Conservation (phyloP, 176 grass and related monocot genomes). For the Oryza glumipatula region DNA sequence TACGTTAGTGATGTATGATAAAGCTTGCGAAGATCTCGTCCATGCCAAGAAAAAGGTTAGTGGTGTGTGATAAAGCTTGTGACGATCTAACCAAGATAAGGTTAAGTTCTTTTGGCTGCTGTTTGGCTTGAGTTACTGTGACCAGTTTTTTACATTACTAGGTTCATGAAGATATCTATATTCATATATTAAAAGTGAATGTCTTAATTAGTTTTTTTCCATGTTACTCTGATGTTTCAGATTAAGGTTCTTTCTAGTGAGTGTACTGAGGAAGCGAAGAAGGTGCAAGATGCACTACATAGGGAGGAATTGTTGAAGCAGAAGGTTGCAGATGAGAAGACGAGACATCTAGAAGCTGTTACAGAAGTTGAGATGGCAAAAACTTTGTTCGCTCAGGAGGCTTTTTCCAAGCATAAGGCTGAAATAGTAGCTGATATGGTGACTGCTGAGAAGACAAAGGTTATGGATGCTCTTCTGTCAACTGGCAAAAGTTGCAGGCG, state of each 20-base stretch:
- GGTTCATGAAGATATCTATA: slow-evolving; percentile 11
- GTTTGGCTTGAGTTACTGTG: not conserved
- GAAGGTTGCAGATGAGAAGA: slow-evolving; percentile 49
- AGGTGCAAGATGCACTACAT: slow-evolving; percentile 61
- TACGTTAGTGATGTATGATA: slow-evolving; percentile 55
- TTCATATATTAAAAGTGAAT: not conserved
- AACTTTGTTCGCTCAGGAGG: slow-evolving; percentile 46
- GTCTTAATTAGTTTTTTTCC: slow-evolving; percentile 23
- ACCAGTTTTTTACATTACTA: slow-evolving; percentile 24
- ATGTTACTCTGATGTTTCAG: slow-evolving; percentile 50
- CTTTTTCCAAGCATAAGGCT: slow-evolving; percentile 55
- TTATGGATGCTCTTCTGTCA: slow-evolving; percentile 54
- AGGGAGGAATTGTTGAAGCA: slow-evolving; percentile 51
- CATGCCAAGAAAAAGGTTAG: slow-evolving; percentile 64
- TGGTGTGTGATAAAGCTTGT: slow-evolving; percentile 2
- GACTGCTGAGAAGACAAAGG: slow-evolving; percentile 52
- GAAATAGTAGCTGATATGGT: slow-evolving; percentile 50
- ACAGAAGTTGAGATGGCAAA: slow-evolving; percentile 58
- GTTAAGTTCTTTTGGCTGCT: not conserved
- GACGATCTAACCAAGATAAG: slow-evolving; percentile 9
- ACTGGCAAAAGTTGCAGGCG: slow-evolving; percentile 74
- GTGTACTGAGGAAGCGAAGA: slow-evolving; percentile 50
- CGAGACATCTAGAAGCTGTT: slow-evolving; percentile 48
- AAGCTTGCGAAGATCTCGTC: slow-evolving; percentile 65
- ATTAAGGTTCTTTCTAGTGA: slow-evolving; percentile 63